These are phyloP conservation scores for Paraphaeosphaeria sporulosa DNA, from an alignment of 2,329 filamentous ascomycete species.

Conservation along the genomic window DNA sequence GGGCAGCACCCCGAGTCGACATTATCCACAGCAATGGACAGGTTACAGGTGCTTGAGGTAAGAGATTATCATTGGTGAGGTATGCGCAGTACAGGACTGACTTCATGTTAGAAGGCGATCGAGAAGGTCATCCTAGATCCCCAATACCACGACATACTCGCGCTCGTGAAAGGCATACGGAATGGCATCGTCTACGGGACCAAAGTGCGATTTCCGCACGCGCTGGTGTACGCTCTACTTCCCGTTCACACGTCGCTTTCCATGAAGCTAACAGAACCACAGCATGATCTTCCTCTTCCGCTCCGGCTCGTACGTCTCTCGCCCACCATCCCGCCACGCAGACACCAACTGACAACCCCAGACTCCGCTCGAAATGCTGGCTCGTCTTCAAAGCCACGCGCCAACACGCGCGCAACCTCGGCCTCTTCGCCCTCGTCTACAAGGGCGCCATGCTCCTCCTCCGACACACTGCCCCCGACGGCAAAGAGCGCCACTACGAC, in stretches of 20 bases:
- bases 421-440: slow-evolving; percentile 89
- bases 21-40: slow-evolving; percentile 35
- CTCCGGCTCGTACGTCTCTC: slow-evolving; percentile 75
- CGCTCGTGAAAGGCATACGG: slow-evolving; percentile 88
- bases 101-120: slow-evolving; percentile 65
- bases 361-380: slow-evolving; percentile 75
- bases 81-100: neutral
- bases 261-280: slow-evolving; percentile 17
- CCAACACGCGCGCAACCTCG: slow-evolving; percentile 90
- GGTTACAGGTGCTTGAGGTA: slow-evolving; percentile 45
- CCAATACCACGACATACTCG: slow-evolving; percentile 81
- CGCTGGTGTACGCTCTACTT: slow-evolving; percentile 71
- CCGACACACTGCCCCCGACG: slow-evolving; percentile 60
- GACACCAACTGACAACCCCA: slow-evolving; percentile 33
- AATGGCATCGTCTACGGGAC: slow-evolving; percentile 97
- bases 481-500: slow-evolving; percentile 76
- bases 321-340: slow-evolving; percentile 7
- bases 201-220: slow-evolving; percentile 98
- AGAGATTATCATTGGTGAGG: neutral
- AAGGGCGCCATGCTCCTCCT: slow-evolving; percentile 82
- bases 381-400: slow-evolving; percentile 86
- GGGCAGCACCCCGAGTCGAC: slow-evolving; percentile 13
- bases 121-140: slow-evolving; percentile 84
- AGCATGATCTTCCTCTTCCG: slow-evolving; percentile 98
- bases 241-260: neutral